Conservation (phyloP, 1,284 basidiomycete genomes). For the Volvariella volvacea region DNA sequence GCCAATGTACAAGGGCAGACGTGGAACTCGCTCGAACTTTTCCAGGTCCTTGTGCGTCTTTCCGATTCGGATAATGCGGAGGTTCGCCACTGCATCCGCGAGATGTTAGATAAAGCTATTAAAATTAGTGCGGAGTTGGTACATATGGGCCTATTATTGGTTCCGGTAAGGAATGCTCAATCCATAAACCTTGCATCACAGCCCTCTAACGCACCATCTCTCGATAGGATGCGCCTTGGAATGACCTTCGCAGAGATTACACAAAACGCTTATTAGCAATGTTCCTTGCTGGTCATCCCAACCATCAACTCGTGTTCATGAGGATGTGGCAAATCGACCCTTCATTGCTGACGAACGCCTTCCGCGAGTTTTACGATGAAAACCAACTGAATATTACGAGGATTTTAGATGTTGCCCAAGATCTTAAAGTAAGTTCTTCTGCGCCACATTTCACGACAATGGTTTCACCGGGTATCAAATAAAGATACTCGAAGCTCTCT, state of each 20-base stretch:
- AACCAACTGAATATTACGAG: conserved; percentile 91
- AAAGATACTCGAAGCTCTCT: conserved; percentile 84
- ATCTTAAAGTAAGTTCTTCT: conserved; percentile 67
- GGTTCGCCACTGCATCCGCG: conserved; percentile 69
- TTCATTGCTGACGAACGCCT: conserved; percentile 77
- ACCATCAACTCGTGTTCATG: conserved; percentile 95
- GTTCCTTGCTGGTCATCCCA: conserved; percentile 91
- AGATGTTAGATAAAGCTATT: conserved; percentile 89
- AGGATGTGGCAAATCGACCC: conserved; percentile 90
- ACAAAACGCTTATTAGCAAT: conserved; percentile 81
- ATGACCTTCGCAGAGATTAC: conserved; percentile 81
- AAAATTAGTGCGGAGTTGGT: conserved; percentile 93
- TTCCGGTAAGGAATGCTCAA: conserved; percentile 83
- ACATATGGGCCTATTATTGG: conserved; percentile 88
- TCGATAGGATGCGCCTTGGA: conserved; percentile 74
- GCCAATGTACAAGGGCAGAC: conserved; percentile 84
- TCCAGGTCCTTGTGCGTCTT: conserved; percentile 80
- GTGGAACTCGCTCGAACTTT: conserved; percentile 92
- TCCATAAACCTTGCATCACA: conserved; percentile 12
- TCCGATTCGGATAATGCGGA: conserved; percentile 68
- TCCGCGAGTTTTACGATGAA: conserved; percentile 89
- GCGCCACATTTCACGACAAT: not conserved
- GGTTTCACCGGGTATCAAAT: conserved; percentile 4
- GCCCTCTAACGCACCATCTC: conserved; percentile 3
- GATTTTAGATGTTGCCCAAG: conserved; percentile 93